Evolutionary conservation across 768 basidiomycete species (phyloP), one percentile per base, ranked within the genome.

Genomic region (Scleroderma bovista): DNA sequence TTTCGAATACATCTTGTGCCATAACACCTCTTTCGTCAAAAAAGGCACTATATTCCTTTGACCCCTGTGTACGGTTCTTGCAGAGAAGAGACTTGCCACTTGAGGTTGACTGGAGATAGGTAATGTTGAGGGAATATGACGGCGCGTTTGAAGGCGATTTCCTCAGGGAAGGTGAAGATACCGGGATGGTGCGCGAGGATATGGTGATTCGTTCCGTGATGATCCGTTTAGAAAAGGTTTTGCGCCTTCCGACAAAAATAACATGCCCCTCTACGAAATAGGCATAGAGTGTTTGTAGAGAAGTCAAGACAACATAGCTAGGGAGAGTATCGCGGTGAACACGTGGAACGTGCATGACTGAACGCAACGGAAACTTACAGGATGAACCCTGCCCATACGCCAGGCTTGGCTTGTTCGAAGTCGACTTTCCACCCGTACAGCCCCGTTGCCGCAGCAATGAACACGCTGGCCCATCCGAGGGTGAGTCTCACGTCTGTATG

Each of bases 151-250:
- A 58, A 20, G 72, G 73, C 17, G 56, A 57, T 17, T 52, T 36
- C 19, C 51, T 36, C 37, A 53, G 26, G 20, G 53, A 51, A 4
- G 55, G 34, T 36, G 55, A 32, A 31, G 57, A 54, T 32, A 47
- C 43, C 17, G 89, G 84, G 15, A 72, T 57, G 3, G 88, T 87
- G 26, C 73, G 75, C 4, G 92, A 86, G 19, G 80, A 76, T 49
- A 94, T 76, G 24, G 83, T 88, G 69, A 97, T 80, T 55, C 86
- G 83, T 64, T 97, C 93, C 3, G 90, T 92, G 42, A 94, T 84
- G 62, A 96, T 95, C 86, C 94, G 65, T 66, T 90, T 92, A 15
- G 88, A 88, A 54, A 95, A 82, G 15, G 88, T 86, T 69, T 94
- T 93, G 55, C 93, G 82, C 63, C 86, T 90, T 32, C 93, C 93